These are phyloP conservation scores for Pezicula radicicola DNA, from an alignment of 2,329 filamentous ascomycete species.

Conservation along the genomic window DNA sequence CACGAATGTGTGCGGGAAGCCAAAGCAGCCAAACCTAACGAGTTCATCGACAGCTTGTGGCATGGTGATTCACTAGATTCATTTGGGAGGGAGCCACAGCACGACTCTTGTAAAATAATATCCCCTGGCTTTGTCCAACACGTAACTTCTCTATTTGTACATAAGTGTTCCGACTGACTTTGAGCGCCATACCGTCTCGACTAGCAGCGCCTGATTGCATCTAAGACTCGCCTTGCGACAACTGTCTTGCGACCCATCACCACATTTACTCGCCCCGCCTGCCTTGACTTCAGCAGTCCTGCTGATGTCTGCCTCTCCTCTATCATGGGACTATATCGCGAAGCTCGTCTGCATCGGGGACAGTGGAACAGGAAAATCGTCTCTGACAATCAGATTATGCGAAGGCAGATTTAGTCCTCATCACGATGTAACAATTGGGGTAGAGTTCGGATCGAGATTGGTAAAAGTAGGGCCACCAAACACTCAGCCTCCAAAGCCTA, in stretches of 20 bases:
- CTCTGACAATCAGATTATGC: constrained; percentile 91
- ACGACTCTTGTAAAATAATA: background rate
- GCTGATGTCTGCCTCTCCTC: constrained; percentile 45
- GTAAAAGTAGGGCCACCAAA: constrained; percentile 86
- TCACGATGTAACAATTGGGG: constrained; percentile 96
- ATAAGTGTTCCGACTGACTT: background rate
- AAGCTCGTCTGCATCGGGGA: constrained; percentile 98
- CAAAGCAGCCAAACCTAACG: background rate
- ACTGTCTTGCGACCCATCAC: background rate
- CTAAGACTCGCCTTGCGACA: background rate
- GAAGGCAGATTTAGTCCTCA: constrained; percentile 92
- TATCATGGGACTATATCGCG: constrained; percentile 97
- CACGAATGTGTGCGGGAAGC: background rate
- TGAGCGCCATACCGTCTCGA: background rate
- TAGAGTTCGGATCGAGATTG: constrained; percentile 94
- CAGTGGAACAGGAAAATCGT: constrained; percentile 92
- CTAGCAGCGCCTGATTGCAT: background rate
- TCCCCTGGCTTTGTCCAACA: background rate
- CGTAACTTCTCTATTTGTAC: background rate
- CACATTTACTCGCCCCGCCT: background rate
- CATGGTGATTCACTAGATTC: no score
- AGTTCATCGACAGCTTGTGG: background rate
- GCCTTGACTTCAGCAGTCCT: background rate
- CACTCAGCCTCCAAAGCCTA: constrained; percentile 40
- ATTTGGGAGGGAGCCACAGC: background rate